Evolutionary conservation across 139 green algal species (phyloP).

Genomic region (Picochlorum sp.): DNA sequence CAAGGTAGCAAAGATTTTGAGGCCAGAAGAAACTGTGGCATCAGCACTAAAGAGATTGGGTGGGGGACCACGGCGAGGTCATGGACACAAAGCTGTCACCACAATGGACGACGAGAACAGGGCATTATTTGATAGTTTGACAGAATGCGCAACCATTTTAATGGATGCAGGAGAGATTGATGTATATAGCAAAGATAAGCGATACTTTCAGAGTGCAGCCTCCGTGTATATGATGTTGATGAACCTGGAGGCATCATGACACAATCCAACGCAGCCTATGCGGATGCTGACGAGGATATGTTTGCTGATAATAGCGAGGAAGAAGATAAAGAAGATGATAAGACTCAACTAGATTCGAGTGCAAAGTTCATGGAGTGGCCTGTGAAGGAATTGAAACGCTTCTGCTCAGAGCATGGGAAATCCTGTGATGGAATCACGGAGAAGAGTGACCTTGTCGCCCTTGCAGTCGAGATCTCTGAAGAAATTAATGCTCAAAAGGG

Average conservation of each 20-base stretch:
- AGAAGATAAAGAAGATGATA: neutral
- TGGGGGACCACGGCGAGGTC: constrained; percentile 15
- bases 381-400: constrained; percentile 62
- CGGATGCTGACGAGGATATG: constrained; percentile 49
- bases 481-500: neutral
- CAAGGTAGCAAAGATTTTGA: constrained; percentile 39
- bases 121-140: constrained; percentile 43
- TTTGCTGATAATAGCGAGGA: constrained; percentile 39
- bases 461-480: constrained; percentile 20
- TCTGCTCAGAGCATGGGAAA: constrained; percentile 42
- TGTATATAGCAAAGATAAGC: constrained; percentile 37
- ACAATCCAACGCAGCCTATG: constrained; percentile 21
- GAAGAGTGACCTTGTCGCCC: constrained; percentile 54
- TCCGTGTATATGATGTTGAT: constrained; percentile 36
- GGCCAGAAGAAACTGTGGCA: constrained; percentile 50
- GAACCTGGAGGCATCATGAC: constrained; percentile 8
- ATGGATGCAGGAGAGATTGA: constrained; percentile 49
- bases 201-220: constrained; percentile 33
- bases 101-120: constrained; percentile 1
- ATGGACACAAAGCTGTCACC: constrained; percentile 11
- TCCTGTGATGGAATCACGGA: constrained; percentile 46
- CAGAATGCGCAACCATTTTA: constrained; percentile 34
- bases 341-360: neutral
- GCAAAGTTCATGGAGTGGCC: constrained; percentile 56
- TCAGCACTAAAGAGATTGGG: constrained; percentile 28